Evolutionary conservation across 306 rosid genomes (phyloP).

Genomic region (Fragaria iinumae): DNA sequence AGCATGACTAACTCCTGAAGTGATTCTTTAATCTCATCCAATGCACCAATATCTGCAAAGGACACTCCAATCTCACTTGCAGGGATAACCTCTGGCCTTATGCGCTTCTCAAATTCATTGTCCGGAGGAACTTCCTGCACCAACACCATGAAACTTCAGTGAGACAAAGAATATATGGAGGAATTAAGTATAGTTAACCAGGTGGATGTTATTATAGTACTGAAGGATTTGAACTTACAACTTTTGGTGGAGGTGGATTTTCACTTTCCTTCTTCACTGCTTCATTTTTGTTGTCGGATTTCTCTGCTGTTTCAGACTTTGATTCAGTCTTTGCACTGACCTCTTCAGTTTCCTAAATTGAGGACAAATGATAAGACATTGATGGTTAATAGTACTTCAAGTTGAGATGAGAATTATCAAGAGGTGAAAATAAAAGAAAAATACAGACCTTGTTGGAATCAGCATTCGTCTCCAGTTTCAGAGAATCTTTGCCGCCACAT

Average conservation of each 20-base stretch:
- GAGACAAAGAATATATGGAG: constrained; percentile 2
- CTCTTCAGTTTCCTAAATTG: constrained; percentile 50
- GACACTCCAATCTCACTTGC: constrained; percentile 81
- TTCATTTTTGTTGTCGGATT: constrained; percentile 60
- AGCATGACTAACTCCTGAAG: constrained; percentile 84
- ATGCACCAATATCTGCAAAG: constrained; percentile 74
- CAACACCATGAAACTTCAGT: constrained; percentile 6
- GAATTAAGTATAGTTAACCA: constrained; percentile 6
- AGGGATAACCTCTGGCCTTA: constrained; percentile 76
- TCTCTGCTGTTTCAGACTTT: constrained; percentile 42
- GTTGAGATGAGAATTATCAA: constrained; percentile 5
- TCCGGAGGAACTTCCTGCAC: constrained; percentile 69
- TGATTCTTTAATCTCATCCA: constrained; percentile 73
- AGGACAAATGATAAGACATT: constrained; percentile 16
- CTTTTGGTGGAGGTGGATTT: constrained; percentile 57
- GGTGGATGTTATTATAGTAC: neutral
- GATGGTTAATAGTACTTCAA: constrained; percentile 1
- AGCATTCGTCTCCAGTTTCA: constrained; percentile 57
- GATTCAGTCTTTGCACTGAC: constrained; percentile 53
- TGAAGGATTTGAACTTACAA: constrained; percentile 42
- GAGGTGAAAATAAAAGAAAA: neutral
- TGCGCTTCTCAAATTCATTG: constrained; percentile 83
- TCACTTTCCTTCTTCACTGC: constrained; percentile 64
- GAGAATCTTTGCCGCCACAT: constrained; percentile 53
- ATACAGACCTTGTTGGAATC: constrained; percentile 68